These are phyloP conservation scores for Salvia rosmarinus DNA, from an alignment of 257 asterid genomes.

Conservation along the genomic window DNA sequence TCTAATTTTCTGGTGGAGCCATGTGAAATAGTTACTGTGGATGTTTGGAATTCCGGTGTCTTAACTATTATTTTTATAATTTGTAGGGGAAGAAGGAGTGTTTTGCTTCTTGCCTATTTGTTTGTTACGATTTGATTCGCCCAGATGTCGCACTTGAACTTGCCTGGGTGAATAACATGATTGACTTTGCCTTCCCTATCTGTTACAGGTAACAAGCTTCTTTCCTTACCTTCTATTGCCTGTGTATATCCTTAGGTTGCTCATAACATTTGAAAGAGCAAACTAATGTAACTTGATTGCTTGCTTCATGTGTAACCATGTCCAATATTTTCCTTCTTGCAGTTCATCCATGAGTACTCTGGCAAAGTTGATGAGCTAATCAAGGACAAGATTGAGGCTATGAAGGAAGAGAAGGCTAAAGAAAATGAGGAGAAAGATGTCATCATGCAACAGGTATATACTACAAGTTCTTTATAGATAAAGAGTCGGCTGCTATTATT, in stretches of 20 bases:
- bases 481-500: not conserved
- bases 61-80: conserved; percentile 26
- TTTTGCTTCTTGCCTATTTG: conserved; percentile 92
- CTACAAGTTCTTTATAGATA: not conserved
- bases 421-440: conserved; percentile 56
- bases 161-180: conserved; percentile 95
- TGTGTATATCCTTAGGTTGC: conserved; percentile 8
- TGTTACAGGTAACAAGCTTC: conserved; percentile 71
- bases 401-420: conserved; percentile 58
- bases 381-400: conserved; percentile 54
- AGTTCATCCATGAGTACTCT: conserved; percentile 64
- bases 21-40: not conserved
- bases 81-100: conserved; percentile 95
- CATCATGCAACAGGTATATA: conserved; percentile 55
- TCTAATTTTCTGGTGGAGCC: not conserved
- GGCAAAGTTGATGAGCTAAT: conserved; percentile 65
- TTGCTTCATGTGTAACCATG: not conserved
- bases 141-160: conserved; percentile 89
- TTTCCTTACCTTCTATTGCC: not conserved
- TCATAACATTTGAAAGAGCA: conserved; percentile 16
- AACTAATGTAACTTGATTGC: not conserved
- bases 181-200: conserved; percentile 88
- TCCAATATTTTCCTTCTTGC: conserved; percentile 14
- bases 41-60: not conserved
- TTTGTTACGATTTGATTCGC: conserved; percentile 88